Percentiles rank a stretch among this genome's conserved stretches.
phyloP scores from a whole-genome alignment of 495 filamentous ascomycete genomes.

The Aspergillus nanangensis region DNA sequence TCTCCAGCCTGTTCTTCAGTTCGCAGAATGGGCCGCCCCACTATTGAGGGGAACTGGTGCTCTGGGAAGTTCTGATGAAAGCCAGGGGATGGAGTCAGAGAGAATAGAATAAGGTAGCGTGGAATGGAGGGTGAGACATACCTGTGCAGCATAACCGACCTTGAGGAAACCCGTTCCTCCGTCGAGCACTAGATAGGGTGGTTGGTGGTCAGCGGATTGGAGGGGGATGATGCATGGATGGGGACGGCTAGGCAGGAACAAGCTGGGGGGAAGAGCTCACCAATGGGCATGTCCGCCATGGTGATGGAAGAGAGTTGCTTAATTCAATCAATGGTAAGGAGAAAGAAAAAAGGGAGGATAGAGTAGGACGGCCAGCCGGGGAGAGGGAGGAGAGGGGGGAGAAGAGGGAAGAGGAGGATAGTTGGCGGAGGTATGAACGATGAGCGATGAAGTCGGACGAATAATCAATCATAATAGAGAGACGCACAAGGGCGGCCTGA shows the following conservation, averaged over 20 bases:
- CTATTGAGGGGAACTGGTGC: conserved; percentile 96
- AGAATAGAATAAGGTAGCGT: conserved; percentile 8
- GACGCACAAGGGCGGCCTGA: too few relatives aligned
- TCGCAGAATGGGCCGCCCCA: conserved; percentile 95
- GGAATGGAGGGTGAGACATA: conserved; percentile 27
- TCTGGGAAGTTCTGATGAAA: conserved; percentile 85
- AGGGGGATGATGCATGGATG: conserved; percentile 6
- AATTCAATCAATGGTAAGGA: too few relatives aligned
- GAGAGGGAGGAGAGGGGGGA: conserved; percentile 17
- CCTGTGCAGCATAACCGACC: conserved; percentile 92
- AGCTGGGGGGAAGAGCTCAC: too few relatives aligned
- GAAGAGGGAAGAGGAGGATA: conserved; percentile 7
- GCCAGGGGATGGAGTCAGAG: conserved; percentile 3
- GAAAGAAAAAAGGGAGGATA: background rate
- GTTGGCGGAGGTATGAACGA: background rate
- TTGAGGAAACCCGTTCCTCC: conserved; percentile 99
- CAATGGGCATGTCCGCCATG: conserved; percentile 73
- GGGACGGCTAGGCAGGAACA: conserved; percentile 6
- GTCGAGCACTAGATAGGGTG: conserved; percentile 74
- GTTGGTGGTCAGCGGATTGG: conserved; percentile 17
- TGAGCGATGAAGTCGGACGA: conserved; percentile 12
- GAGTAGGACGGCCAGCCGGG: conserved; percentile 15
- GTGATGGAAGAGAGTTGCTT: conserved; percentile 25
- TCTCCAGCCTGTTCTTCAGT: conserved; percentile 80
- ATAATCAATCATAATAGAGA: background rate